Percentiles rank a stretch among this genome's conserved stretches.
These are phyloP conservation scores for Lasiosphaeria hispida DNA, from an alignment of 495 filamentous ascomycete species.

Conservation along the genomic window DNA sequence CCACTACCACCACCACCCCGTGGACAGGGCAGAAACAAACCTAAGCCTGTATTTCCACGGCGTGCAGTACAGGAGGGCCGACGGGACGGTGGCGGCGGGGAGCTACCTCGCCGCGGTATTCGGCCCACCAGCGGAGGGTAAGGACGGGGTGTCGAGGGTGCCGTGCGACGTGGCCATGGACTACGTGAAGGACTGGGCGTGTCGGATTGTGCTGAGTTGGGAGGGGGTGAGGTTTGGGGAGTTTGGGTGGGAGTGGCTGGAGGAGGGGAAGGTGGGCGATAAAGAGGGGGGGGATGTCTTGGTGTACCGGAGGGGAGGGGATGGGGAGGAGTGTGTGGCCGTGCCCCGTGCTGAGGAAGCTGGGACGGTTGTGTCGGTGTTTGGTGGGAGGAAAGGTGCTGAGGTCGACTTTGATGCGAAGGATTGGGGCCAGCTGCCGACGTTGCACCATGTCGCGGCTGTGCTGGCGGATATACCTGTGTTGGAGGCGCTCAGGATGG, in stretches of 20 bases:
- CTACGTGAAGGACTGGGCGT: too few relatives aligned
- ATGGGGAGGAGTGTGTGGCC: background rate
- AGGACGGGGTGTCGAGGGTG: too few relatives aligned
- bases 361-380: background rate
- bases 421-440: slow-evolving; percentile 51
- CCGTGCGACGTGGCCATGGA: too few relatives aligned
- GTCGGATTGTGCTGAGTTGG: too few relatives aligned
- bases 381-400: background rate
- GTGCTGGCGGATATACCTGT: slow-evolving; percentile 52
- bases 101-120: slow-evolving; percentile 56
- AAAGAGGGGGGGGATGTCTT: too few relatives aligned
- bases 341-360: background rate
- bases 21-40: slow-evolving; percentile 15
- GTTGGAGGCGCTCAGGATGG: slow-evolving; percentile 50
- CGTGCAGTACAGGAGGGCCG: slow-evolving; percentile 51
- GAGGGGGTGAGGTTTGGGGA: too few relatives aligned
- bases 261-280: too few relatives aligned
- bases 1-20: too few relatives aligned
- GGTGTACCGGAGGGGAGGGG: background rate
- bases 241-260: too few relatives aligned
- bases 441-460: slow-evolving; percentile 52
- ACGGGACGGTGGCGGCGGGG: slow-evolving; percentile 47
- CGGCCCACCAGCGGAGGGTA: slow-evolving; percentile 42
- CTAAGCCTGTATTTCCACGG: slow-evolving; percentile 58
- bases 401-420: slow-evolving; percentile 43